Base-by-base conservation (phyloP, 2,329 filamentous ascomycete species). In the Chaetomiaceae sp. region DNA sequence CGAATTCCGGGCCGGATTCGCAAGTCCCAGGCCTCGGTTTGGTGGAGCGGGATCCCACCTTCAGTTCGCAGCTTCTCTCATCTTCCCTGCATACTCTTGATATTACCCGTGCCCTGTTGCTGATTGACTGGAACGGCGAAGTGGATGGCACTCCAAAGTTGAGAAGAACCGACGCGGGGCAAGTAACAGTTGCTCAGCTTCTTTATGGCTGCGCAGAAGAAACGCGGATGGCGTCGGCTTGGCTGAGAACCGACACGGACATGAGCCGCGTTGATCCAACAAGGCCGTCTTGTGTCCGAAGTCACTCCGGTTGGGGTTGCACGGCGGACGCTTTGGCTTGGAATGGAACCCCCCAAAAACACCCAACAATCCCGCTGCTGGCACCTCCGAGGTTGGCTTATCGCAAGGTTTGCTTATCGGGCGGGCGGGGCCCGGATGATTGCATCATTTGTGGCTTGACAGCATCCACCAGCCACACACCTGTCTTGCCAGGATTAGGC, bases 1-100 rank as follows among this genome's bases (percentile, higher is more conserved):
- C 54, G 56, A 58, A 47, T 40, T 53, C 56, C 54, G 56, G 56
- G 16, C 54, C 54, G 54, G 56, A 52, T 56, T 56, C 56, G 54
- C 56, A 58, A 43, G 42, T 37, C 44, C 27, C 20, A 30, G 14
- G 30, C 30, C 14, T 5, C 25, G 25, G 25, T 5, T 27, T 27
- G 25, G 35, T 39, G 35, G 35, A 39, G 35, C 35, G n/a, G 8
- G 4, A 31, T 31, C 25, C 40, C n/a, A 31, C 40, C 44, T 17
- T n/a, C 14, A 33, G 25, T 14, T n/a, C n/a, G n/a, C n/a, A n/a
- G n/a, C n/a, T n/a, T n/a, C n/a, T n/a, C n/a, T n/a, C n/a, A n/a
- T n/a, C n/a, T 33, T 42, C 46, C 37, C 30, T 42, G 45, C 21
- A 45, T 30, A 42, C 12, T 30, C 10, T 50, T 10, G 6, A 27